Evolutionary conservation across 2,329 filamentous ascomycete genomes (phyloP).

Genomic region (Xylariales sp.): DNA sequence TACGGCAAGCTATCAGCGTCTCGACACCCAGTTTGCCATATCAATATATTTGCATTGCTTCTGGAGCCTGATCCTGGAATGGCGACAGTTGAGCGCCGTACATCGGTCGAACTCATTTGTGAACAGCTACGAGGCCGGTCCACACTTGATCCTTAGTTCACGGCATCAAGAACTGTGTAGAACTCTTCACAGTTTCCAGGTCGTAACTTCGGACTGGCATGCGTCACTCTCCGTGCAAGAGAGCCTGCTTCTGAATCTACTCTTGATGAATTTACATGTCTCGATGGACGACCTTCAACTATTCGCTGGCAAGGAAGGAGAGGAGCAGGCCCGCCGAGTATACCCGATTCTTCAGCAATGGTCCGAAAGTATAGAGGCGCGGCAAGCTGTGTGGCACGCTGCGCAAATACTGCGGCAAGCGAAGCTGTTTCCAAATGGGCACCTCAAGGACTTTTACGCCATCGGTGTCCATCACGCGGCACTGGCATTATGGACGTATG

Average conservation of each 20-base stretch:
- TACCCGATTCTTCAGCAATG: slow-evolving; percentile 56
- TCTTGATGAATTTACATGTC: slow-evolving; percentile 61
- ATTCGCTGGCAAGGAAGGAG: slow-evolving; percentile 63
- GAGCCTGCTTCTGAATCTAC: slow-evolving; percentile 44
- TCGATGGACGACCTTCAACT: slow-evolving; percentile 62
- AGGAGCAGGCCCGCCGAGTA: slow-evolving; percentile 57
- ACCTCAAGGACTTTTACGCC: slow-evolving; percentile 62
- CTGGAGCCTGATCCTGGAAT: slow-evolving; percentile 63
- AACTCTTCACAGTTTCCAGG: slow-evolving; percentile 45
- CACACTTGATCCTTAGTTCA: slow-evolving; percentile 44
- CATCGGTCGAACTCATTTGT: slow-evolving; percentile 44
- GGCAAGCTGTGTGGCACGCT: slow-evolving; percentile 62
- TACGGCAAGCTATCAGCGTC: slow-evolving; percentile 38
- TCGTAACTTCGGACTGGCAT: slow-evolving; percentile 36
- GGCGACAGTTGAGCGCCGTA: slow-evolving; percentile 53
- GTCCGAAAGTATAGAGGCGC: slow-evolving; percentile 49
- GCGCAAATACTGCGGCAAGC: slow-evolving; percentile 62
- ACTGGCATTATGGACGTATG: slow-evolving; percentile 65
- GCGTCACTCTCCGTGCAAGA: slow-evolving; percentile 41
- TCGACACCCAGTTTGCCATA: slow-evolving; percentile 54
- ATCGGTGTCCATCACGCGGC: slow-evolving; percentile 65
- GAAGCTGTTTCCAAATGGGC: slow-evolving; percentile 45
- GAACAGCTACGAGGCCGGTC: slow-evolving; percentile 31
- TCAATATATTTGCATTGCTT: slow-evolving; percentile 61
- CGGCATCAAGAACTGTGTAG: slow-evolving; percentile 60